Conservation (phyloP, 2,329 filamentous ascomycete species). For the Talaromyces sp. region DNA sequence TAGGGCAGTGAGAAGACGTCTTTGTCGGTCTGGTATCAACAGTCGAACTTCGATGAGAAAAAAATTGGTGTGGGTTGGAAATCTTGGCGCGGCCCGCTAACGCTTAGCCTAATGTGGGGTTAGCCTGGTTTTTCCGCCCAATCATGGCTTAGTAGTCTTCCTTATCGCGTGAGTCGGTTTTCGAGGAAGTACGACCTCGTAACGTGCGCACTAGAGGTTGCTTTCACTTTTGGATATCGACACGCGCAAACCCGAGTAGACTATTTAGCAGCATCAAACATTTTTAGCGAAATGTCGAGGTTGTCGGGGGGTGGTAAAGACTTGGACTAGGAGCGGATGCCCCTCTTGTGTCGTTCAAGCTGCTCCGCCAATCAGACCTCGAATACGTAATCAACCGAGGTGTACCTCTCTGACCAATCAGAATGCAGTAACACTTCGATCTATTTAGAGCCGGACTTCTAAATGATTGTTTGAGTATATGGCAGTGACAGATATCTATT, state of each 20-base stretch:
- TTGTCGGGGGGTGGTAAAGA: too few species aligned
- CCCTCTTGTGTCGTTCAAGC: too few species aligned
- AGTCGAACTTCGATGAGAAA: slow-evolving; percentile 27
- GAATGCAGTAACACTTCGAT: background rate
- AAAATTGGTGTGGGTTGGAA: slow-evolving; percentile 40
- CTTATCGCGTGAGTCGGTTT: background rate
- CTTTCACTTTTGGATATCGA: background rate
- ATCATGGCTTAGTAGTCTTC: background rate
- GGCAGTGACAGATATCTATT: background rate
- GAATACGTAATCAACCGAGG: too few species aligned
- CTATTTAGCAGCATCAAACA: too few species aligned
- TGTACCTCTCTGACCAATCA: background rate
- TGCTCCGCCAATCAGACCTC: background rate
- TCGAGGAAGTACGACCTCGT: background rate
- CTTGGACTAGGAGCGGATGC: too few species aligned
- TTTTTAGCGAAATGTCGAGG: too few species aligned
- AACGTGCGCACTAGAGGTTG: background rate
- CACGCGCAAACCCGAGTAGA: too few species aligned
- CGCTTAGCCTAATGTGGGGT: slow-evolving; percentile 11
- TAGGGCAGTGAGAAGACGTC: background rate
- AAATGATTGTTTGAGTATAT: background rate
- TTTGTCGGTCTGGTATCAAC: slow-evolving; percentile 7
- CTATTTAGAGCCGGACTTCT: background rate
- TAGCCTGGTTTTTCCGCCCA: background rate
- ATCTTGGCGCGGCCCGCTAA: slow-evolving; percentile 34